Evolutionary conservation across 176 grass and related monocot genomes (phyloP), one percentile per base, ranked within the genome.

Genomic region (Luzula sylvatica): DNA sequence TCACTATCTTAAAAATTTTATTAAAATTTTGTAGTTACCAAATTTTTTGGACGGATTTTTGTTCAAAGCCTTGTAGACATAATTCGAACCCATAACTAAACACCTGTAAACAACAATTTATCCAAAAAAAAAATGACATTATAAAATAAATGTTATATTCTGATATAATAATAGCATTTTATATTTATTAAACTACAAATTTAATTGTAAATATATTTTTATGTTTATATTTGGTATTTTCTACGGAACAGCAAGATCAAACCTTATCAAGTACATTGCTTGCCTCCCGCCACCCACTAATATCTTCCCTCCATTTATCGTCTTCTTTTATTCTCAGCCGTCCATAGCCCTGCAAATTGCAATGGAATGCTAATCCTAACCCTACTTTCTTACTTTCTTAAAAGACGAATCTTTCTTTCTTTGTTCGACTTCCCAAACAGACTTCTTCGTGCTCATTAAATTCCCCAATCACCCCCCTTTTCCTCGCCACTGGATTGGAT

Each of bases 201-300:
- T n/a, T n/a, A n/a, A n/a, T n/a, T n/a, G n/a, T n/a, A n/a, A n/a
- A n/a, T n/a, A n/a, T n/a, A n/a, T n/a, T n/a, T n/a, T n/a, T n/a
- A n/a, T n/a, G n/a, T n/a, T n/a, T n/a, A n/a, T n/a, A n/a, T n/a
- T n/a, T n/a, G n/a, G n/a, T n/a, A n/a, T n/a, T n/a, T n/a, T n/a
- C n/a, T n/a, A n/a, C n/a, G n/a, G n/a, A 60, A 60, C 38, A 46
- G 8, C 23, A 3, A 60, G 22, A 1, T 13, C 1, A 43, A 60
- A 8, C 56, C 56, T 60, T 60, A 60, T 57, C 54, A 57, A 19
- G 4, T 23, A 18, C 28, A 39, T n/a, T 35, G 0, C 29, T 8
- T 60, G 19, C 56, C 56, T 60, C 56, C 56, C 56, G 56, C 56
- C 56, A 42, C 56, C 56, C 38, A 20, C 42, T 43, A 32, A 19